These are phyloP conservation scores for Lithocarpus polystachyus DNA, from an alignment of 306 rosid species.

Conservation along the genomic window DNA sequence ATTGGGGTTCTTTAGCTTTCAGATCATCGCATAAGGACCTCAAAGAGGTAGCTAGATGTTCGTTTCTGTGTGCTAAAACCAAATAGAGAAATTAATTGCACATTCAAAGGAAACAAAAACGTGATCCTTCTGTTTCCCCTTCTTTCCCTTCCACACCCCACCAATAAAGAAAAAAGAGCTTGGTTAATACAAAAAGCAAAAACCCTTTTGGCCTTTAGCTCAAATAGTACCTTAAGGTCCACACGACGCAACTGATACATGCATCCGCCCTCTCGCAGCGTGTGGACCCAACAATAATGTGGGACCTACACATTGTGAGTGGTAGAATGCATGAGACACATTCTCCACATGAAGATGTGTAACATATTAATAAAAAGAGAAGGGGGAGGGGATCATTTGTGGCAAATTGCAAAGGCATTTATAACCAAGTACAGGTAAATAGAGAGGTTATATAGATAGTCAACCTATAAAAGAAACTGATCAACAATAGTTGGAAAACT, in stretches of 20 bases:
- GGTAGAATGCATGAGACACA: too few relatives aligned
- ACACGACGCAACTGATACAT: too few relatives aligned
- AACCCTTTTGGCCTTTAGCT: background rate
- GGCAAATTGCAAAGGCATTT: background rate
- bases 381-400: background rate
- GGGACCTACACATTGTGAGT: too few relatives aligned
- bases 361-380: too few relatives aligned
- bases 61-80: conserved; percentile 83
- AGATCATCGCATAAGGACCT: conserved; percentile 64
- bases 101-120: background rate
- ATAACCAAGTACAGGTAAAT: background rate
- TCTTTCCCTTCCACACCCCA: background rate
- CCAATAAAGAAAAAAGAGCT: background rate
- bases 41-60: conserved; percentile 57
- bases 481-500: conserved; percentile 22
- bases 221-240: too few relatives aligned
- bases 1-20: conserved; percentile 68
- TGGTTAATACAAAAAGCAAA: background rate
- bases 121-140: background rate
- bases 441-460: background rate
- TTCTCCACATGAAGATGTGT: too few relatives aligned
- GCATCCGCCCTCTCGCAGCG: too few relatives aligned
- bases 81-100: background rate
- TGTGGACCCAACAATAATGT: too few relatives aligned
- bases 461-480: background rate